Base-by-base conservation (phyloP, 2,329 filamentous ascomycete genomes). In the Paramyrothecium roridum region DNA sequence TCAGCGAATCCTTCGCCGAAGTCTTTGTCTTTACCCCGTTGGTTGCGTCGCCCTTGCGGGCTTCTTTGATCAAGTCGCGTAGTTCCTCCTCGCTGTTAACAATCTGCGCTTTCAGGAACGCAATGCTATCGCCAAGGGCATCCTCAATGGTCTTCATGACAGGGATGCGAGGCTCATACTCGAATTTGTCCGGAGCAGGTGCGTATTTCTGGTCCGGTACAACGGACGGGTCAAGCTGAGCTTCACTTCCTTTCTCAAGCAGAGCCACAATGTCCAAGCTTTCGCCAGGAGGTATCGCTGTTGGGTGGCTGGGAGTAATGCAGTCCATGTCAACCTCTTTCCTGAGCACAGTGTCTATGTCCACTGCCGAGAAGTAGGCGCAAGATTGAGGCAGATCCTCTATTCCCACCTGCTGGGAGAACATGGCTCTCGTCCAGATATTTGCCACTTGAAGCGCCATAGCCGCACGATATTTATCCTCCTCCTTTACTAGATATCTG, bases 241-340 rank as follows among this genome's bases (percentile, higher is more conserved):
- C 91, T 20, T 79, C 69, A 0, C 80, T 63, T 4, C 90, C 89
- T 69, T 90, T 95, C 1, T 81, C 81, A 2, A 99, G 82, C 1
- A 99, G 81, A n/a, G 86, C 73, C 3, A 73, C 68, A 54, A 99
- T 96, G 67, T 96, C 93, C 10, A 99, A 72, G 57, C 86, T 92
- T 73, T 98, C 93, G 37, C 96, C 95, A 2, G 86, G 88, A 0
- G 90, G 81, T 46, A 99, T 98, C 30, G 87, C 80, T 0, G 82
- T 80, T 0, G 83, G 82, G 70, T 99, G 90, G 47, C 89, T 95
- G 1, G 95, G 95, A 0, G 95, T 99, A 47, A 98, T 75, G 69
- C 95, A 99, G 67, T 96, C 90, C 91, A 99, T 96, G 70, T 99
- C 89, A 3, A 99, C 96, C 72, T 99, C 95, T 70, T 99, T 99